Percentiles rank a stretch among this genome's conserved stretches.
Conservation (phyloP, 805 yeast genomes). For the Saccharomyces eubayanus region DNA sequence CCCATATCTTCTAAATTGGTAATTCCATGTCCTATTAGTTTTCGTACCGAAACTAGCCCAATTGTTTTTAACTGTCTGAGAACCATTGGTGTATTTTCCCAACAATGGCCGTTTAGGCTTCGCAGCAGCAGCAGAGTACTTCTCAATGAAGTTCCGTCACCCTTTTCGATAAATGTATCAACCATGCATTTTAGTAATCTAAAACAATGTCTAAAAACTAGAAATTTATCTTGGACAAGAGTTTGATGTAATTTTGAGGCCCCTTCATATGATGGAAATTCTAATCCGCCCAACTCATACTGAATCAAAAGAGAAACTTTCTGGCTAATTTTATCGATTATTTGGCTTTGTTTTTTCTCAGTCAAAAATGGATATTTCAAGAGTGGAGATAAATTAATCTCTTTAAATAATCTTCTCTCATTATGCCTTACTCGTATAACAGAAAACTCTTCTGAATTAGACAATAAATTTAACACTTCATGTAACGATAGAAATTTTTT, state of each 20-base stretch:
- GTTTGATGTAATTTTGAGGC: slow-evolving; percentile 33
- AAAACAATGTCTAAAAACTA: slow-evolving; percentile 36
- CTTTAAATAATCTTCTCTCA: slow-evolving; percentile 39
- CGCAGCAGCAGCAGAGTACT: slow-evolving; percentile 34
- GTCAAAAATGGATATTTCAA: slow-evolving; percentile 33
- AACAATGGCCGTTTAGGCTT: slow-evolving; percentile 37
- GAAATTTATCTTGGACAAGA: slow-evolving; percentile 38
- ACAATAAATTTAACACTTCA: slow-evolving; percentile 25
- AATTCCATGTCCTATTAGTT: slow-evolving; percentile 33
- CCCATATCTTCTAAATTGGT: slow-evolving; percentile 27
- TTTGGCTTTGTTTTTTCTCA: slow-evolving; percentile 20
- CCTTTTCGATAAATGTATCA: slow-evolving; percentile 36
- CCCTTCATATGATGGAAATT: slow-evolving; percentile 38
- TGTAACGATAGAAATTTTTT: slow-evolving; percentile 7
- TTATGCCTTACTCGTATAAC: slow-evolving; percentile 35
- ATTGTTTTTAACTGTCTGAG: slow-evolving; percentile 43
- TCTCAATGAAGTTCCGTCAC: slow-evolving; percentile 37
- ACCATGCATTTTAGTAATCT: slow-evolving; percentile 39
- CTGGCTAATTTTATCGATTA: slow-evolving; percentile 25
- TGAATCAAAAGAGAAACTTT: slow-evolving; percentile 40
- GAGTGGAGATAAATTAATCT: slow-evolving; percentile 35
- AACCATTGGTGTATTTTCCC: slow-evolving; percentile 42
- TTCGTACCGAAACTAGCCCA: slow-evolving; percentile 36
- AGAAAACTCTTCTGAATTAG: slow-evolving; percentile 36
- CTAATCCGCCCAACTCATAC: slow-evolving; percentile 43